phyloP scores from a whole-genome alignment of 495 filamentous ascomycete genomes.

The Poronia punctata region DNA sequence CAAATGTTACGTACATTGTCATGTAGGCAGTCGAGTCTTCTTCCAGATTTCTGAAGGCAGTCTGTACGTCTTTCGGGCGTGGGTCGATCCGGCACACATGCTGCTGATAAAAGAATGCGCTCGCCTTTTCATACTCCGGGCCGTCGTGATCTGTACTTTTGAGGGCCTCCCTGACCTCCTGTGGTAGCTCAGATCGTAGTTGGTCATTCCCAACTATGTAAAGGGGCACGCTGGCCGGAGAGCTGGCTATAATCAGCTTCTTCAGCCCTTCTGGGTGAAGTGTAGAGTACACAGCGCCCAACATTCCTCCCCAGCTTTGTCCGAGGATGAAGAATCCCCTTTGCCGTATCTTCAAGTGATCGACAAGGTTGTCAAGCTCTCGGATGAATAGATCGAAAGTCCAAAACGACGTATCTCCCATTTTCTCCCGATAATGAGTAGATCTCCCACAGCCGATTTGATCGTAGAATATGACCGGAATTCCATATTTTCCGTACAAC shows the following conservation, averaged over 20 bases:
- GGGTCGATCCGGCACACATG: slow-evolving; percentile 35
- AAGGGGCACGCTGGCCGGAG: slow-evolving; percentile 29
- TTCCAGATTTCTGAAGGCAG: slow-evolving; percentile 22
- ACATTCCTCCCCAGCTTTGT: slow-evolving; percentile 50
- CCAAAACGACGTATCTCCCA: slow-evolving; percentile 28
- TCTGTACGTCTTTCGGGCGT: slow-evolving; percentile 24
- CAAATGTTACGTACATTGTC: slow-evolving; percentile 36
- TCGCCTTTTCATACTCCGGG: background rate
- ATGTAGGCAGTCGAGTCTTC: slow-evolving; percentile 36
- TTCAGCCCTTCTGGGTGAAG: slow-evolving; percentile 33
- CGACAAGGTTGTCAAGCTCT: slow-evolving; percentile 47
- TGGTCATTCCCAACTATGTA: slow-evolving; percentile 23
- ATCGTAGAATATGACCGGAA: slow-evolving; percentile 50
- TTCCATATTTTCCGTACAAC: slow-evolving; percentile 26
- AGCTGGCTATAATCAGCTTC: slow-evolving; percentile 34
- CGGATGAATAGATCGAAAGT: slow-evolving; percentile 41
- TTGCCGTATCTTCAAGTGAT: slow-evolving; percentile 30
- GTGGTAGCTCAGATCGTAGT: slow-evolving; percentile 29
- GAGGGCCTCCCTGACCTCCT: slow-evolving; percentile 31
- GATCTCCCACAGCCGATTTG: slow-evolving; percentile 46
- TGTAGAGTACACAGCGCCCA: slow-evolving; percentile 28
- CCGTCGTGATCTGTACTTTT: slow-evolving; percentile 5
- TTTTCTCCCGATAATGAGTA: slow-evolving; percentile 39
- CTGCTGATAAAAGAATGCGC: slow-evolving; percentile 16
- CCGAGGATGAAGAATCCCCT: slow-evolving; percentile 40